Evolutionary conservation across 2,329 filamentous ascomycete genomes (phyloP), one percentile per base, ranked within the genome.

Genomic region (Penicillium sp.): DNA sequence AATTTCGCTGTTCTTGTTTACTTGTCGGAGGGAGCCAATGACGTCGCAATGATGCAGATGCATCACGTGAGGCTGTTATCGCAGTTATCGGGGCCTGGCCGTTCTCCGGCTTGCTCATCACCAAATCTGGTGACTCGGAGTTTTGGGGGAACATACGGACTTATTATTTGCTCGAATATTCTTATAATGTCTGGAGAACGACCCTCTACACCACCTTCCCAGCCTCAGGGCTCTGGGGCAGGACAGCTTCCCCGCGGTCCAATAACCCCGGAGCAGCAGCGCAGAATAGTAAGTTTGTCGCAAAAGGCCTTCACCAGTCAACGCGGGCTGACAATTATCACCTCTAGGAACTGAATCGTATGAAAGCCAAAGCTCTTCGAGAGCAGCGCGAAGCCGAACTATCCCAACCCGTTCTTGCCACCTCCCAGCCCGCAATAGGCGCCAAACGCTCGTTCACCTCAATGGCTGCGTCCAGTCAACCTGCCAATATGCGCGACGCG

Each of bases 351-450:
- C 84, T 92, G 68, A 91, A 85, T 61, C 83, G 92, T 16, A 80
- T 96, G 27, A 88, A 84, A 72, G 89, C 93, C 47, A 97, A 96
- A 78, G 91, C 90, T 2, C 77, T 91, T 14, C 86, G 88, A 50
- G 82, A 88, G 58, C 84, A 86, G 63, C 80, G 80, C 50, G 83
- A 90, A 62, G 83, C 85, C 29, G 82, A 85, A 51, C 75, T 63
- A 70, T 76, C 52, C 62, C 75, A 41, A 52, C 49, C 63, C 31
- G 51, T 64, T 53, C 30, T 73, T 14, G 68, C 73, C 33, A 37
- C 45, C 8, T 27, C 50, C 16, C 73, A 72, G 46, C 74, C 77
- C 53, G 78, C 79, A 34, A 76, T 76, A 59, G 84, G 87, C 5
- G 84, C 82, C 52, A 96, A 96, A 67, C 86, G 91, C 16, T 75